phyloP scores from a whole-genome alignment of 2,329 filamentous ascomycete species.

The Fusarium sambucinum region DNA sequence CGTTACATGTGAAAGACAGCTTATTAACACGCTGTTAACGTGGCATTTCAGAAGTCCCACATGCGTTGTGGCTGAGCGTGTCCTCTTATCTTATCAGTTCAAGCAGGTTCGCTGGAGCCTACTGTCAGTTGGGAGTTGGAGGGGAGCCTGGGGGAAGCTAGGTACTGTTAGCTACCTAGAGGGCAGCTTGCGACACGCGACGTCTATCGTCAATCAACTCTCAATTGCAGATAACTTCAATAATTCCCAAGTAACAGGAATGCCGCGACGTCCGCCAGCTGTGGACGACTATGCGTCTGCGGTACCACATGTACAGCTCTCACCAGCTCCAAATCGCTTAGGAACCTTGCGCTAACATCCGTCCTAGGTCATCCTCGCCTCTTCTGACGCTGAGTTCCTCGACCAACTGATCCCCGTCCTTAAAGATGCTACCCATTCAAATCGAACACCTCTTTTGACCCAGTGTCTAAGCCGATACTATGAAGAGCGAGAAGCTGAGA shows the following conservation, averaged over 20 bases:
- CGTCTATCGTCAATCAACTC: constrained; percentile 24
- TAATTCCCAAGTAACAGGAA: constrained; percentile 44
- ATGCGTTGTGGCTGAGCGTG: not conserved
- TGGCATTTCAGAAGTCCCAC: not conserved
- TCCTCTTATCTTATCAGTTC: constrained; percentile 6
- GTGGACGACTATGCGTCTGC: constrained; percentile 62
- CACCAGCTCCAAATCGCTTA: constrained; percentile 25
- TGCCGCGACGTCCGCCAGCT: constrained; percentile 60
- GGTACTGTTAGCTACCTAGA: not conserved
- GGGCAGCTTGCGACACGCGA: constrained; percentile 39
- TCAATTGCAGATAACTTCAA: constrained; percentile 22
- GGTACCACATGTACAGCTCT: constrained; percentile 57
- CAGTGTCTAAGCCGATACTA: constrained; percentile 80
- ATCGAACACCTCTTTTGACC: constrained; percentile 78
- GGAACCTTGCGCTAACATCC: constrained; percentile 23
- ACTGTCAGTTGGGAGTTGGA: constrained; percentile 15
- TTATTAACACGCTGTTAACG: not conserved
- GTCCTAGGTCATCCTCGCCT: constrained; percentile 86
- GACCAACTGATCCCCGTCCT: constrained; percentile 95
- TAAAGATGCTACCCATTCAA: constrained; percentile 85
- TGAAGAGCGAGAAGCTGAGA: constrained; percentile 87
- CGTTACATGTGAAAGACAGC: not conserved
- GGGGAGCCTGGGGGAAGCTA: constrained; percentile 20
- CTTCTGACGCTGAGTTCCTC: constrained; percentile 92
- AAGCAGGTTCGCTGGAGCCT: not conserved